These are phyloP conservation scores for Hyaloscypha bicolor DNA, from an alignment of 495 filamentous ascomycete genomes.

Conservation along the genomic window DNA sequence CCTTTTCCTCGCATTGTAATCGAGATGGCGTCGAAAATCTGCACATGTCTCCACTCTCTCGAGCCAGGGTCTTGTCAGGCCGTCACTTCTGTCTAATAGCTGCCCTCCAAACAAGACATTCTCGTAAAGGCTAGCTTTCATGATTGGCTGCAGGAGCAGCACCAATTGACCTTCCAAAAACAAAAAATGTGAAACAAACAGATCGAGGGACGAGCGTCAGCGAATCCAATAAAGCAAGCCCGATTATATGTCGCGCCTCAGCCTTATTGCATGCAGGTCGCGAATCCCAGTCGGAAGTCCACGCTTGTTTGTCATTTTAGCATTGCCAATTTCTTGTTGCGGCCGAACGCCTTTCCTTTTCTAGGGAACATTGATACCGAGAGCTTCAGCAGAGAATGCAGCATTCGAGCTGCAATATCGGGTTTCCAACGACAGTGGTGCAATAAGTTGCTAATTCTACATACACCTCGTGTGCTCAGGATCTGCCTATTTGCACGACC, in stretches of 20 bases:
- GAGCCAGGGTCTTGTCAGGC: not conserved
- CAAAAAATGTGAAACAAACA: conserved; percentile 13
- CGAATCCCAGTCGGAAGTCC: conserved; percentile 19
- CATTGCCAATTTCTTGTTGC: conserved; percentile 33
- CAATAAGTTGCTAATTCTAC: not conserved
- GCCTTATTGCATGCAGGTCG: conserved; percentile 30
- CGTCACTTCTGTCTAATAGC: not conserved
- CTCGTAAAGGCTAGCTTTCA: not conserved
- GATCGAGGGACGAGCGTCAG: conserved; percentile 13
- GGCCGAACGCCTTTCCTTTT: conserved; percentile 13
- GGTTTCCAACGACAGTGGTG: conserved; percentile 4
- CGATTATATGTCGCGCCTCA: conserved; percentile 14
- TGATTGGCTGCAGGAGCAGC: conserved; percentile 2
- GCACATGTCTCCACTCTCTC: not conserved
- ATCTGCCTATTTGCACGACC: conserved; percentile 32
- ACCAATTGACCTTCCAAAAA: conserved; percentile 10
- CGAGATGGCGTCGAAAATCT: not conserved
- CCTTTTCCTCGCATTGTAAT: not conserved
- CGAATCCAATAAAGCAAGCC: not conserved
- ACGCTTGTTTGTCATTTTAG: conserved; percentile 34
- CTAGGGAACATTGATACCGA: conserved; percentile 12
- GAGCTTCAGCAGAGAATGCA: conserved; percentile 22
- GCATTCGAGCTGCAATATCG: conserved; percentile 12
- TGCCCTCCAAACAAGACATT: not conserved
- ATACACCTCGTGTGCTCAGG: conserved; percentile 26